Evolutionary conservation across 352 stramenopile species (phyloP).

Genomic region (Phytopythium chamaehyphon): DNA sequence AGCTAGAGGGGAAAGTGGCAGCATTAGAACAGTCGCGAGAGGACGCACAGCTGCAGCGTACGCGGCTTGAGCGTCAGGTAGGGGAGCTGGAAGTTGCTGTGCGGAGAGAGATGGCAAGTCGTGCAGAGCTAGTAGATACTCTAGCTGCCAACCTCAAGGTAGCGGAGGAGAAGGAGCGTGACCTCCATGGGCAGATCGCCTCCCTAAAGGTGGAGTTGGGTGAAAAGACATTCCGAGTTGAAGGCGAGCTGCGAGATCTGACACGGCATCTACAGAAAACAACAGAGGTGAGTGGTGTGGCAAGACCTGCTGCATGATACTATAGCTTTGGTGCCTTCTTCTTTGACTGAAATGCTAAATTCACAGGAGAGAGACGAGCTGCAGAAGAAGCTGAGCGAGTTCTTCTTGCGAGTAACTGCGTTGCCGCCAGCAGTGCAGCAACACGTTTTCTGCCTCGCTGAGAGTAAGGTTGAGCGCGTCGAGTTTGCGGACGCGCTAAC

Average conservation of each 20-base stretch:
- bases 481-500: conserved; percentile 70
- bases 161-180: conserved; percentile 46
- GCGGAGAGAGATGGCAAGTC: conserved; percentile 53
- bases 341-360: too few relatives aligned
- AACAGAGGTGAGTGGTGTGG: too few relatives aligned
- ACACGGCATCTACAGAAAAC: conserved; percentile 53
- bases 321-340: too few relatives aligned
- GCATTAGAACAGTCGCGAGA: conserved; percentile 44
- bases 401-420: conserved; percentile 71
- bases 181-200: conserved; percentile 32
- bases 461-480: conserved; percentile 23
- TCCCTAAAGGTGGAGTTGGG: conserved; percentile 51
- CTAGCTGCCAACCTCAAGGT: conserved; percentile 56
- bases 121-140: conserved; percentile 74
- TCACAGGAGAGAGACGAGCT: conserved; percentile 82
- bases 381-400: conserved; percentile 73
- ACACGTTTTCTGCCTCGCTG: conserved; percentile 53
- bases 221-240: conserved; percentile 61
- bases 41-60: conserved; percentile 26
- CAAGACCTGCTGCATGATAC: too few relatives aligned
- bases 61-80: conserved; percentile 38
- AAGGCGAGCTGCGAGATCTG: conserved; percentile 56
- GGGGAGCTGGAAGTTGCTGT: conserved; percentile 48
- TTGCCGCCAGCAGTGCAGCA: conserved; percentile 66
- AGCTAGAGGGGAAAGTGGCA: conserved; percentile 39